Percentiles rank a stretch among this genome's conserved stretches.
These are phyloP conservation scores for Candida takata DNA, from an alignment of 805 yeast genomes.

Conservation along the genomic window DNA sequence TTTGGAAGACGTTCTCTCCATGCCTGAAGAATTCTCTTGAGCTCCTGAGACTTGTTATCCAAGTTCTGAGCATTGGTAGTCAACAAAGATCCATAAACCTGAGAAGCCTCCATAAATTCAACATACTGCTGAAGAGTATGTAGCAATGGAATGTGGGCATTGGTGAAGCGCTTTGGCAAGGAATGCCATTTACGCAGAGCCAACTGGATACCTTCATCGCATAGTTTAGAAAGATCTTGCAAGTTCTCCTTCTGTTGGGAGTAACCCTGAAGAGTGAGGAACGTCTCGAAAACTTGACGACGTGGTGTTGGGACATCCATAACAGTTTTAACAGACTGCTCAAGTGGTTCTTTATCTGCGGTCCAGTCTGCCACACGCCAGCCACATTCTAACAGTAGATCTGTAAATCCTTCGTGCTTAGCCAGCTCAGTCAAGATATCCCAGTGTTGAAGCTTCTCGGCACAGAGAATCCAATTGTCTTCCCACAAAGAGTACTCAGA, in stretches of 20 bases:
- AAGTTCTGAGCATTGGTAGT: conserved; percentile 88
- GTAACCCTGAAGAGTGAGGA: conserved; percentile 85
- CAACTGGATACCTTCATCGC: conserved; percentile 95
- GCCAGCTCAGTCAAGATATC: conserved; percentile 94
- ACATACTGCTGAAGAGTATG: conserved; percentile 97
- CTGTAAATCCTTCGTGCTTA: conserved; percentile 96
- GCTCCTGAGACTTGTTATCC: conserved; percentile 88
- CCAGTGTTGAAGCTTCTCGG: conserved; percentile 97
- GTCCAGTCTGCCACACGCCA: conserved; percentile 99
- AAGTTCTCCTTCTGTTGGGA: conserved; percentile 85
- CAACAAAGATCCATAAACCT: conserved; percentile 79
- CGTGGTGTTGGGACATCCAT: conserved; percentile 99
- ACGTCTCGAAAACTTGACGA: conserved; percentile 91
- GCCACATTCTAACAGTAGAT: conserved; percentile 92
- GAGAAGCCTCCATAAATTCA: conserved; percentile 95
- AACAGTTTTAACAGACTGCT: conserved; percentile 88
- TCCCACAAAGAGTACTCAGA: conserved; percentile 96
- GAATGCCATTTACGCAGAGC: conserved; percentile 92
- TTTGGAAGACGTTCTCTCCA: conserved; percentile 98
- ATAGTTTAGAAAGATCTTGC: conserved; percentile 74
- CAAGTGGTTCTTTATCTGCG: conserved; percentile 88
- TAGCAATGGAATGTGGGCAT: conserved; percentile 81
- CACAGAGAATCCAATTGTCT: conserved; percentile 96
- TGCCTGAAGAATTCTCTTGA: conserved; percentile 89
- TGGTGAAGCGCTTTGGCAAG: conserved; percentile 63